Conservation (phyloP, 768 basidiomycete genomes). For the Leccinum variicolor region DNA sequence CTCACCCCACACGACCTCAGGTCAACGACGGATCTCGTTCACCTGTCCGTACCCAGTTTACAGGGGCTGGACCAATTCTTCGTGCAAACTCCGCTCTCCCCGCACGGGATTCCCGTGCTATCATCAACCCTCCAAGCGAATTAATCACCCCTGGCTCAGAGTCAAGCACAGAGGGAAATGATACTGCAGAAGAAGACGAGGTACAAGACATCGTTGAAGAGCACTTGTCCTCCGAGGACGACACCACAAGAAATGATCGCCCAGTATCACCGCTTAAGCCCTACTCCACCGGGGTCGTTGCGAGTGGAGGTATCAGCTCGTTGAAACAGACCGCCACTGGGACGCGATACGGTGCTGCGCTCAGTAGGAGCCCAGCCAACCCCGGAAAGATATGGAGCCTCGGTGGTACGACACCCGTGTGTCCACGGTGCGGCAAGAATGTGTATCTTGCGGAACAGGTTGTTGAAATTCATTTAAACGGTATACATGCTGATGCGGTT, state of each 20-base stretch:
- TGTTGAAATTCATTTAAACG: not conserved
- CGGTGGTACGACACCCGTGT: slow-evolving; percentile 52
- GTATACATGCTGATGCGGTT: slow-evolving; percentile 4
- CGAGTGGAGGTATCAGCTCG: slow-evolving; percentile 18
- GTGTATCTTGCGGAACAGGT: slow-evolving; percentile 90
- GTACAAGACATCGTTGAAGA: slow-evolving; percentile 29
- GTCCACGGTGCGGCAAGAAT: slow-evolving; percentile 66
- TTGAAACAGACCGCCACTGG: slow-evolving; percentile 54
- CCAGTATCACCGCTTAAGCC: slow-evolving; percentile 22
- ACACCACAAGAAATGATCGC: slow-evolving; percentile 37
- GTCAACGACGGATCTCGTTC: slow-evolving; percentile 21
- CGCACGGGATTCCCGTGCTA: slow-evolving; percentile 30
- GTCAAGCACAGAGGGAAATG: slow-evolving; percentile 24
- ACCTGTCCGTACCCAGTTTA: slow-evolving; percentile 25
- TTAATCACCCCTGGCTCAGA: slow-evolving; percentile 1
- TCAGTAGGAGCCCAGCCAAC: slow-evolving; percentile 40
- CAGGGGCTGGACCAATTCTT: slow-evolving; percentile 34
- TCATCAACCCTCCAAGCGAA: slow-evolving; percentile 13
- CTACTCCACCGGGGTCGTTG: slow-evolving; percentile 18
- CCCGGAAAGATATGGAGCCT: slow-evolving; percentile 50
- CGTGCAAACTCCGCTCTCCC: slow-evolving; percentile 42
- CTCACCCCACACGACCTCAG: slow-evolving; percentile 13
- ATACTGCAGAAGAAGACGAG: slow-evolving; percentile 24
- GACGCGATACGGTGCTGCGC: slow-evolving; percentile 60
- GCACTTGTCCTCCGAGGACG: slow-evolving; percentile 21